phyloP scores from a whole-genome alignment of 352 stramenopile species.

The Globisporangium mamillatum region DNA sequence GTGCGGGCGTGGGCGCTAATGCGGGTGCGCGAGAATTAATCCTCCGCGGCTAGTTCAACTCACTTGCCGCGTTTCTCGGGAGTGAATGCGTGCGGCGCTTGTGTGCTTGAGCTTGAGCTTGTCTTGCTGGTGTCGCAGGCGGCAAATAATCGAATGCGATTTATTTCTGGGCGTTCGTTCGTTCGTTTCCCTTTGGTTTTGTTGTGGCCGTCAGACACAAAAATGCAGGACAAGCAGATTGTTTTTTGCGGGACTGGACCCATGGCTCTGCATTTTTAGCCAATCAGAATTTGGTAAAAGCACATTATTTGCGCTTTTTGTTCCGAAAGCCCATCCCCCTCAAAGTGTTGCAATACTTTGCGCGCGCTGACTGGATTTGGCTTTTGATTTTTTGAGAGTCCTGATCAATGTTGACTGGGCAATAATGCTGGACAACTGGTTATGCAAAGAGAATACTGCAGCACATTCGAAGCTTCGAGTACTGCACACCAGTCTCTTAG shows the following conservation, averaged over 20 bases:
- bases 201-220: background rate
- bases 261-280: background rate
- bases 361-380: slow-evolving; percentile 4
- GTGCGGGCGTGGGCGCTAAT: background rate
- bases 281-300: background rate
- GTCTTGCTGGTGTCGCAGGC: background rate
- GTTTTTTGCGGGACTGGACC: background rate
- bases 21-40: background rate
- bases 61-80: background rate
- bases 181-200: background rate
- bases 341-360: background rate
- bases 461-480: background rate
- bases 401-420: background rate
- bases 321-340: background rate
- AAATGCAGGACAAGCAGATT: background rate
- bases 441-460: background rate
- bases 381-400: background rate
- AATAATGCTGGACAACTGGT: background rate
- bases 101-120: background rate
- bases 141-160: slow-evolving; percentile 7
- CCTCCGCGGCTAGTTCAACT: background rate
- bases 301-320: background rate
- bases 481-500: background rate
- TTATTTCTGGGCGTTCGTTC: background rate
- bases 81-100: background rate